Conservation (phyloP, 139 green algal genomes). For the Medakamo hakoo region DNA sequence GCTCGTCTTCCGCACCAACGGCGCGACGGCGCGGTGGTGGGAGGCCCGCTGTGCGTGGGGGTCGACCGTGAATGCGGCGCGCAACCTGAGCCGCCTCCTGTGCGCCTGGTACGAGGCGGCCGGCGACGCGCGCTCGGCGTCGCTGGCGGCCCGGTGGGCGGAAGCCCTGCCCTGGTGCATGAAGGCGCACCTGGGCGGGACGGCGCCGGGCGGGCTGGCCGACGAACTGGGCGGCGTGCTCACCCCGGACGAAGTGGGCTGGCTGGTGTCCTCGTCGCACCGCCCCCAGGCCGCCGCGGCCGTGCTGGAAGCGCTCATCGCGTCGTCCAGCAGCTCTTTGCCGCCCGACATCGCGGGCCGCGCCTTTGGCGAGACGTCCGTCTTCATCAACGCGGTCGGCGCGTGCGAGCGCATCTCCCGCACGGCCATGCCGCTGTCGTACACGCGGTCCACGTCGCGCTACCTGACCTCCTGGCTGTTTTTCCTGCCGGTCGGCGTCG, state of each 20-base stretch:
- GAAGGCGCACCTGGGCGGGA: neutral
- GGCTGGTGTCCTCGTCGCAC: conserved; percentile 9
- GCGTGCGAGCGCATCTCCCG: conserved; percentile 34
- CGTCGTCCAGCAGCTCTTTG: neutral
- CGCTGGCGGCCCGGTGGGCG: neutral
- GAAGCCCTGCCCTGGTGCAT: neutral
- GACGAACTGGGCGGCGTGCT: conserved; percentile 7
- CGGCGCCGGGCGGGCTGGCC: neutral
- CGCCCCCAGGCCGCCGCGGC: conserved; percentile 10
- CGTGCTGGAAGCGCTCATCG: conserved; percentile 12
- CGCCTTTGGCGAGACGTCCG: neutral
- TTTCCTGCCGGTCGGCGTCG: conserved; percentile 62
- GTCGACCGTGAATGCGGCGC: too few species aligned
- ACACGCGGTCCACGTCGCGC: conserved; percentile 38
- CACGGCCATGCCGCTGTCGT: conserved; percentile 46
- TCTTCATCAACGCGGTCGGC: conserved; percentile 2
- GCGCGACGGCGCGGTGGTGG: neutral
- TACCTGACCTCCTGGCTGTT: conserved; percentile 62
- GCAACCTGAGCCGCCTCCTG: conserved; percentile 1
- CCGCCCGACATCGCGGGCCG: neutral
- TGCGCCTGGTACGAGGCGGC: neutral
- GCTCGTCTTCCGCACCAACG: conserved; percentile 13
- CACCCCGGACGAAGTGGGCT: conserved; percentile 2
- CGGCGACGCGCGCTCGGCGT: neutral
- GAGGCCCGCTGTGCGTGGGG: neutral